phyloP scores from a whole-genome alignment of 2,329 filamentous ascomycete species.

The Penicillium frequentans region DNA sequence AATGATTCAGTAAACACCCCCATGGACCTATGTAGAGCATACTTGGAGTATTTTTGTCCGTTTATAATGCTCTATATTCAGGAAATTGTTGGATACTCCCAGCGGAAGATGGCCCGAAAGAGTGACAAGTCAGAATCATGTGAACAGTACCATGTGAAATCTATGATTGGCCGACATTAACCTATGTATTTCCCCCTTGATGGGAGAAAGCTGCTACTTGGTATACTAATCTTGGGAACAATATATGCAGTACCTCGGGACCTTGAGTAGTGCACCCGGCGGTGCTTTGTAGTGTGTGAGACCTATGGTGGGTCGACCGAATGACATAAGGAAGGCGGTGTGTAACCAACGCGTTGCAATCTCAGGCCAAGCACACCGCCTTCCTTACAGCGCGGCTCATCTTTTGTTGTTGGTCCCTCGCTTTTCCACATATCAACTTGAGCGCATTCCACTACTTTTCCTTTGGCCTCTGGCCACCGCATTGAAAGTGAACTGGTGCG shows the following conservation, averaged over 20 bases:
- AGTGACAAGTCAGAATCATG: neutral
- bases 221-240: neutral
- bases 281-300: too few species aligned
- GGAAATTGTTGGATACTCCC: neutral
- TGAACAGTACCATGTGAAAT: too few species aligned
- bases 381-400: neutral
- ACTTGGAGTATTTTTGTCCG: too few species aligned
- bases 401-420: slow-evolving; percentile 4
- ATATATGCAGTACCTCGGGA: too few species aligned
- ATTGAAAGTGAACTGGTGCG: neutral
- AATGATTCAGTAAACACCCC: neutral
- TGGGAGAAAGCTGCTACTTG: neutral
- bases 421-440: neutral
- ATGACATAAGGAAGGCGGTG: neutral
- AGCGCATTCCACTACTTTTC: neutral
- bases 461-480: slow-evolving; percentile 7
- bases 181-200: neutral
- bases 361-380: neutral
- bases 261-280: too few species aligned
- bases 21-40: too few species aligned
- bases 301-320: neutral
- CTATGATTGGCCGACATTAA: too few species aligned
- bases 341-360: neutral
- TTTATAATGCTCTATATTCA: neutral
- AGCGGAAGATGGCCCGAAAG: neutral